These are phyloP conservation scores for Deakozyma indianensis DNA, from an alignment of 805 yeast genomes.

Conservation along the genomic window DNA sequence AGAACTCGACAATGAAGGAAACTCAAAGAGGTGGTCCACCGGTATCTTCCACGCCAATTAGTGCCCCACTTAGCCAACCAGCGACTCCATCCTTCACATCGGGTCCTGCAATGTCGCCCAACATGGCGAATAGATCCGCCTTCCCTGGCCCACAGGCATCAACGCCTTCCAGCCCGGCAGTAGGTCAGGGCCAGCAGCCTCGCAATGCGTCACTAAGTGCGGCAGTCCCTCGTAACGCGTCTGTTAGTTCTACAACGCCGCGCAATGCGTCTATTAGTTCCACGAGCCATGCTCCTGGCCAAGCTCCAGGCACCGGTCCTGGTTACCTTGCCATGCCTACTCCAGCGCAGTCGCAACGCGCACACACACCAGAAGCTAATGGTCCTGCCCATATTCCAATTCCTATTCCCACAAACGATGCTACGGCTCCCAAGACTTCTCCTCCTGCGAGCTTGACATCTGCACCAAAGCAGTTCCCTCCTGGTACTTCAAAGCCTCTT, in stretches of 20 bases:
- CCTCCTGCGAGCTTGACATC: too few species aligned
- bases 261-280: not conserved
- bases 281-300: too few species aligned
- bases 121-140: constrained; percentile 4
- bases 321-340: not conserved
- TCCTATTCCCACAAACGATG: not conserved
- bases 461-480: too few species aligned
- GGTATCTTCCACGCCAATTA: not conserved
- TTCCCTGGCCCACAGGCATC: not conserved
- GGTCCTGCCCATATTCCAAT: not conserved
- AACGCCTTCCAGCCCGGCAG: not conserved
- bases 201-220: not conserved
- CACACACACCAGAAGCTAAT: not conserved
- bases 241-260: too few species aligned
- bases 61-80: not conserved
- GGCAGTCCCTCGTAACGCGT: not conserved
- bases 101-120: constrained; percentile 7
- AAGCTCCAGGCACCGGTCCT: too few species aligned
- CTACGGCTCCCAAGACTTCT: not conserved
- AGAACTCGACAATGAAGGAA: constrained; percentile 19
- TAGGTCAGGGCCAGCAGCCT: not conserved
- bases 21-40: not conserved
- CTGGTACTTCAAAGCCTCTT: constrained; percentile 22
- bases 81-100: constrained; percentile 4
- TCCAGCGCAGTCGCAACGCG: not conserved